phyloP scores from a whole-genome alignment of 179 eudicot species.

The Beta lomatogona region DNA sequence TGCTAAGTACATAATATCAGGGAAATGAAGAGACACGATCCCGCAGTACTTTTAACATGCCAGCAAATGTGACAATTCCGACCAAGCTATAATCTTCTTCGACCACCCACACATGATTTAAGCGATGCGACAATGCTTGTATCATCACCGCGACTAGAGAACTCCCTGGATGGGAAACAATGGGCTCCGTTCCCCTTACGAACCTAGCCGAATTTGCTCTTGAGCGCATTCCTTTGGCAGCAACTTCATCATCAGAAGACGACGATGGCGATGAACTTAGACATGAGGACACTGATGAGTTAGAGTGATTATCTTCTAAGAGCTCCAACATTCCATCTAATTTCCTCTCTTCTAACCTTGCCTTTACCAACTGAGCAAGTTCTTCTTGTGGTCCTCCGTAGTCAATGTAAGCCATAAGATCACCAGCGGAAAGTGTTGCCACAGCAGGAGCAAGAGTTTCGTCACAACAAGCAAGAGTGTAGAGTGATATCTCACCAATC shows the following conservation, averaged over 20 bases:
- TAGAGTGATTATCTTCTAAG: constrained; percentile 46
- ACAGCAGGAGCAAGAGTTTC: constrained; percentile 70
- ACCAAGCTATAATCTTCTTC: constrained; percentile 62
- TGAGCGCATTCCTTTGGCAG: constrained; percentile 27
- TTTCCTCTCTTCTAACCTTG: constrained; percentile 53
- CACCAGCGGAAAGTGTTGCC: constrained; percentile 71
- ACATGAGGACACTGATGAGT: constrained; percentile 33
- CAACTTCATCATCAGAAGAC: constrained; percentile 76
- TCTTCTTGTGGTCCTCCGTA: constrained; percentile 70
- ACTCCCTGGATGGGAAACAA: constrained; percentile 65
- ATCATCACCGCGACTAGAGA: constrained; percentile 90
- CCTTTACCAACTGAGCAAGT: constrained; percentile 56
- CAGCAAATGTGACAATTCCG: constrained; percentile 72
- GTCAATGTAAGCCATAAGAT: constrained; percentile 74
- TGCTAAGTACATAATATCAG: not conserved
- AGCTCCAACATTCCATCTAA: constrained; percentile 61
- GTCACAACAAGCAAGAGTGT: constrained; percentile 61
- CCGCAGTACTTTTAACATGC: constrained; percentile 62
- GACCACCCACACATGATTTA: constrained; percentile 75
- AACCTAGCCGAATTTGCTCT: constrained; percentile 37
- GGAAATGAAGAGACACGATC: constrained; percentile 33
- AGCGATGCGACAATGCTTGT: constrained; percentile 81
- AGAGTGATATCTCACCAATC: constrained; percentile 77
- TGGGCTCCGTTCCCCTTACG: constrained; percentile 59
- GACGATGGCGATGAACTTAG: constrained; percentile 55